These are phyloP conservation scores for Phyllostachys edulis DNA, from an alignment of 176 grass and related monocot genomes.

Conservation along the genomic window DNA sequence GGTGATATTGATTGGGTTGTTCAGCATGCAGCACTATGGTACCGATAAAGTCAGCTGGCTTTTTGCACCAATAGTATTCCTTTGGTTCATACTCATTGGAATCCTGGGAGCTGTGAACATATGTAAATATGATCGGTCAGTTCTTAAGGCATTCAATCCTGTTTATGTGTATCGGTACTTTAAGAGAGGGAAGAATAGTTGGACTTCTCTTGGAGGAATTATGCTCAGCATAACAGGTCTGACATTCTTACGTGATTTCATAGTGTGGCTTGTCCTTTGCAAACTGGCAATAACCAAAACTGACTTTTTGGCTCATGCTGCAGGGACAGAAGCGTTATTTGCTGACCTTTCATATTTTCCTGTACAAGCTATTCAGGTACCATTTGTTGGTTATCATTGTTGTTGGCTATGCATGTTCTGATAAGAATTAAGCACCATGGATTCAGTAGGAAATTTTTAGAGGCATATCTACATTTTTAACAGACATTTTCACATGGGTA, in stretches of 20 bases:
- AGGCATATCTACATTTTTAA: background rate
- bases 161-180: slow-evolving; percentile 67
- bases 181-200: slow-evolving; percentile 51
- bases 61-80: slow-evolving; percentile 78
- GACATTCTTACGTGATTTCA: background rate
- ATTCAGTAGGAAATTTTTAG: background rate
- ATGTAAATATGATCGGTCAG: slow-evolving; percentile 62
- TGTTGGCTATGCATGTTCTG: background rate
- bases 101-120: slow-evolving; percentile 68
- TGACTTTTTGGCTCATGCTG: slow-evolving; percentile 21
- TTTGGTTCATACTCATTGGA: slow-evolving; percentile 88
- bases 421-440: background rate
- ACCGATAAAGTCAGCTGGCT: slow-evolving; percentile 80
- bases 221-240: slow-evolving; percentile 90
- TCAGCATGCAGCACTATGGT: slow-evolving; percentile 90
- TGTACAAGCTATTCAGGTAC: slow-evolving; percentile 79
- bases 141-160: slow-evolving; percentile 81
- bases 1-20: slow-evolving; percentile 77
- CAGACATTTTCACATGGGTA: background rate
- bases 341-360: slow-evolving; percentile 86
- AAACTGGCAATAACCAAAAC: background rate
- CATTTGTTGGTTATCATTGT: background rate
- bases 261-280: background rate
- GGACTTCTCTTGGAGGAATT: slow-evolving; percentile 87
- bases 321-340: slow-evolving; percentile 92